Conservation (phyloP, 371 early-diverging fungal species). For the Coemansia sp. region DNA sequence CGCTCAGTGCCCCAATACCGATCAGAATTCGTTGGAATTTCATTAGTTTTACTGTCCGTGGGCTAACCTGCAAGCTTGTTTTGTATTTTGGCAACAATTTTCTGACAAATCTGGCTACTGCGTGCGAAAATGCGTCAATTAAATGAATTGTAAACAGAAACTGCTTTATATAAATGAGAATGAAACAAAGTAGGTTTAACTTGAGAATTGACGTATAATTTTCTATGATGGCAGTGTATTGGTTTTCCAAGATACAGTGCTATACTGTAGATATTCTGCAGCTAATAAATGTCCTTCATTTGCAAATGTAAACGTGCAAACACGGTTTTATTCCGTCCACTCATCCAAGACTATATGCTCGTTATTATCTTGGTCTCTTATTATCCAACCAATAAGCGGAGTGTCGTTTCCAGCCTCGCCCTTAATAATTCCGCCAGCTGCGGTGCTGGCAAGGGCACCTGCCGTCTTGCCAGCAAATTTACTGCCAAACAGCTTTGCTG, state of each 20-base stretch:
- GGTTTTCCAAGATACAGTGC: not conserved
- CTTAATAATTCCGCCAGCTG: conserved; percentile 23
- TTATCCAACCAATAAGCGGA: conserved; percentile 41
- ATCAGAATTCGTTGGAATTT: not conserved
- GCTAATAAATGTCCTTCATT: not conserved
- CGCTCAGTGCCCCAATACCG: not conserved
- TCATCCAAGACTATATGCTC: not conserved
- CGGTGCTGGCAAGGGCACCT: conserved; percentile 32
- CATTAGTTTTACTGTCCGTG: conserved; percentile 1
- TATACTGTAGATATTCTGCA: not conserved
- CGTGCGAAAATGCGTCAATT: conserved; percentile 5
- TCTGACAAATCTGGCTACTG: conserved; percentile 3
- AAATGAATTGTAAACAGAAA: conserved; percentile 1
- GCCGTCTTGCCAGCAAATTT: conserved; percentile 39
- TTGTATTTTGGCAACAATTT: not conserved
- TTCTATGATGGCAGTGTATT: not conserved
- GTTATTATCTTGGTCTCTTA: conserved; percentile 20
- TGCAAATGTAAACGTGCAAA: not conserved
- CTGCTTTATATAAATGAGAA: not conserved
- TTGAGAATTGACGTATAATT: not conserved
- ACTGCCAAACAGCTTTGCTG: conserved; percentile 35
- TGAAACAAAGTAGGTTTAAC: no score
- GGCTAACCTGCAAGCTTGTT: not conserved
- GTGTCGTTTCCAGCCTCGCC: conserved; percentile 27
- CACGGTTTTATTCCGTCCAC: not conserved